Evolutionary conservation across 2,329 filamentous ascomycete species (phyloP).

Genomic region (Teratosphaeria pseudoeucalypti): DNA sequence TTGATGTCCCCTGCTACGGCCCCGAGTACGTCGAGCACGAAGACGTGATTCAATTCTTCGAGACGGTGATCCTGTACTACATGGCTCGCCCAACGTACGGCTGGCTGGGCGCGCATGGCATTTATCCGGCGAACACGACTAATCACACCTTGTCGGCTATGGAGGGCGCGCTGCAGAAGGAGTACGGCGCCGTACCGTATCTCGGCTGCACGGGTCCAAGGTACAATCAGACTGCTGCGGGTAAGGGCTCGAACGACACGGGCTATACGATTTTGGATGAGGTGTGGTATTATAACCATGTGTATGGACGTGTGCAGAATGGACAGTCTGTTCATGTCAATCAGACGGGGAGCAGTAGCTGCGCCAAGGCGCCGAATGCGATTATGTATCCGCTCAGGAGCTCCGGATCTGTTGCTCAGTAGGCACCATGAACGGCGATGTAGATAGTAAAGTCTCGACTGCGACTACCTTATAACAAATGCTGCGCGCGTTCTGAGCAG

Average conservation of each 20-base stretch:
- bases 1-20: slow-evolving; percentile 55
- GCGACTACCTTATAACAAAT: background rate
- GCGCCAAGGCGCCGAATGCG: slow-evolving; percentile 44
- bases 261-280: slow-evolving; percentile 50
- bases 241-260: slow-evolving; percentile 41
- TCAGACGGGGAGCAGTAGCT: slow-evolving; percentile 42
- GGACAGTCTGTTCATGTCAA: slow-evolving; percentile 38
- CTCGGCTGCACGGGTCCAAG: slow-evolving; percentile 51
- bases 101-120: slow-evolving; percentile 47
- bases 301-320: slow-evolving; percentile 47
- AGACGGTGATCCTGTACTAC: slow-evolving; percentile 50
- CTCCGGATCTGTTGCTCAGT: slow-evolving; percentile 1
- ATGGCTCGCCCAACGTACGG: slow-evolving; percentile 47
- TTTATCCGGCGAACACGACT: slow-evolving; percentile 49
- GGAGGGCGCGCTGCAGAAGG: slow-evolving; percentile 39
- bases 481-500: background rate
- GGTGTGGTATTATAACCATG: slow-evolving; percentile 58
- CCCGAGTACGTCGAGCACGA: slow-evolving; percentile 45
- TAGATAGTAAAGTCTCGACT: background rate
- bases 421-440: background rate
- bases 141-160: slow-evolving; percentile 45
- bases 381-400: slow-evolving; percentile 47
- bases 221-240: slow-evolving; percentile 51
- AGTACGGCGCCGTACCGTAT: slow-evolving; percentile 48
- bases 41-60: slow-evolving; percentile 55